Evolutionary conservation across 345 rosid species (phyloP).

Genomic region (Gossypium ekmanianum): DNA sequence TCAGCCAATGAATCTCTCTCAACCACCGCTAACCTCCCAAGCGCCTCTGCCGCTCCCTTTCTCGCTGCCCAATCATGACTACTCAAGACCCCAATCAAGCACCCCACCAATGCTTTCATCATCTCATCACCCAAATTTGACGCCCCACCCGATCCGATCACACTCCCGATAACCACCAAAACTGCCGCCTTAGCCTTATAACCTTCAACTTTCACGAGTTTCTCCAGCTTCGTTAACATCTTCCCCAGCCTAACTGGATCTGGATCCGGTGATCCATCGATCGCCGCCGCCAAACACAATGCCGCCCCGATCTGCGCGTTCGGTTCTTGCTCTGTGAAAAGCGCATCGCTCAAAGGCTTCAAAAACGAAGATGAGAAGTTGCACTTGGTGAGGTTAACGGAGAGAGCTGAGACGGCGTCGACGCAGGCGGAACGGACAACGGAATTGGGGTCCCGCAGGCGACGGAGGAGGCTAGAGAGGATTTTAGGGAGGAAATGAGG

Average conservation of each 20-base stretch:
- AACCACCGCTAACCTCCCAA: constrained; percentile 60
- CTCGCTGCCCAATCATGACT: constrained; percentile 86
- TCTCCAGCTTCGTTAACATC: constrained; percentile 59
- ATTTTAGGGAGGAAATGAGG: constrained; percentile 66
- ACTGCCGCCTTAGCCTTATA: constrained; percentile 78
- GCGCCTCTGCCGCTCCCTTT: constrained; percentile 84
- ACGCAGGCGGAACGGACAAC: constrained; percentile 67
- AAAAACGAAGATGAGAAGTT: constrained; percentile 54
- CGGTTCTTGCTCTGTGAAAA: constrained; percentile 82
- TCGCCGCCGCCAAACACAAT: constrained; percentile 76
- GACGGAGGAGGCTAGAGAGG: constrained; percentile 55
- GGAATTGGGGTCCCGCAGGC: constrained; percentile 81
- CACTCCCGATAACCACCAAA: constrained; percentile 75
- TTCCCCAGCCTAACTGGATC: constrained; percentile 53
- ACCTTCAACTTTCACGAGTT: constrained; percentile 57
- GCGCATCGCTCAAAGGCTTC: constrained; percentile 71
- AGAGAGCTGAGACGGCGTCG: constrained; percentile 52
- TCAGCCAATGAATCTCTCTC: constrained; percentile 67
- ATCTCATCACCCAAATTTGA: constrained; percentile 26
- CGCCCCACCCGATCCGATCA: constrained; percentile 72
- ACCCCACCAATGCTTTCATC: constrained; percentile 51
- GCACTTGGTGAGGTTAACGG: constrained; percentile 53
- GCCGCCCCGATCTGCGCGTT: constrained; percentile 83
- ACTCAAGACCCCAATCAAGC: constrained; percentile 58
- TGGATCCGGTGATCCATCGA: constrained; percentile 66